Evolutionary conservation across 2,329 filamentous ascomycete genomes (phyloP).

Genomic region (Diaporthe vaccinii): DNA sequence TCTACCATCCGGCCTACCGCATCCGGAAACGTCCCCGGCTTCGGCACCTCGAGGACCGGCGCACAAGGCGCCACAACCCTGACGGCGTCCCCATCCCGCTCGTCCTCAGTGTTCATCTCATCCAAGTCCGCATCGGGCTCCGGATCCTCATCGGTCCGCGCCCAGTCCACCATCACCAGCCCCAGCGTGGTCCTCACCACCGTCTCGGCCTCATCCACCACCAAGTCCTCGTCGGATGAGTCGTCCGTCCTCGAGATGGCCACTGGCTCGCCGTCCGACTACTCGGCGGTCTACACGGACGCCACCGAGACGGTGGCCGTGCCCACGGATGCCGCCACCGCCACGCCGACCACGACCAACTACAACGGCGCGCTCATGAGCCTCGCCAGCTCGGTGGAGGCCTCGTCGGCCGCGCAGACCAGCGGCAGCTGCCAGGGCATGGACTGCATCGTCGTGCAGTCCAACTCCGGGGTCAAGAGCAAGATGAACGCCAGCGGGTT

Average conservation of each 20-base stretch:
- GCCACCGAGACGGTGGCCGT: constrained; percentile 15
- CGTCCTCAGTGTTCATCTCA: not conserved
- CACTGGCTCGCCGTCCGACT: constrained; percentile 17
- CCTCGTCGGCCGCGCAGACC: constrained; percentile 5
- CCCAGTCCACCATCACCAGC: constrained; percentile 32
- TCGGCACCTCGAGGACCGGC: constrained; percentile 5
- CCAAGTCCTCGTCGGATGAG: not conserved
- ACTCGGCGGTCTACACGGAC: constrained; percentile 24
- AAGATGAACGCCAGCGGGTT: constrained; percentile 23
- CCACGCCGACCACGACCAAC: constrained; percentile 5
- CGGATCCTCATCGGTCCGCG: constrained; percentile 5
- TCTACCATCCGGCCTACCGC: constrained; percentile 12
- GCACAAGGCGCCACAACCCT: constrained; percentile 7
- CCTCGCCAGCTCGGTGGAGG: constrained; percentile 19
- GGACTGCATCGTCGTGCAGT: constrained; percentile 40
- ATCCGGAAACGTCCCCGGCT: not conserved
- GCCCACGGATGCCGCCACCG: constrained; percentile 1
- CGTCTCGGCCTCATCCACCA: constrained; percentile 11
- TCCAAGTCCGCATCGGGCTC: not conserved
- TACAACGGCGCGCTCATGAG: constrained; percentile 32
- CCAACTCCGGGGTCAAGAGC: constrained; percentile 31
- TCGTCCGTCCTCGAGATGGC: constrained; percentile 34
- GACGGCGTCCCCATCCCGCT: not conserved
- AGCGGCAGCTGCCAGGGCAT: constrained; percentile 18
- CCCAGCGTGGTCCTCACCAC: constrained; percentile 23